A percentile compares a stretch with the other conserved stretches of the same genome.
These are phyloP conservation scores for Ophiostoma angusticollis DNA, from an alignment of 2,329 filamentous ascomycete genomes.

Conservation along the genomic window DNA sequence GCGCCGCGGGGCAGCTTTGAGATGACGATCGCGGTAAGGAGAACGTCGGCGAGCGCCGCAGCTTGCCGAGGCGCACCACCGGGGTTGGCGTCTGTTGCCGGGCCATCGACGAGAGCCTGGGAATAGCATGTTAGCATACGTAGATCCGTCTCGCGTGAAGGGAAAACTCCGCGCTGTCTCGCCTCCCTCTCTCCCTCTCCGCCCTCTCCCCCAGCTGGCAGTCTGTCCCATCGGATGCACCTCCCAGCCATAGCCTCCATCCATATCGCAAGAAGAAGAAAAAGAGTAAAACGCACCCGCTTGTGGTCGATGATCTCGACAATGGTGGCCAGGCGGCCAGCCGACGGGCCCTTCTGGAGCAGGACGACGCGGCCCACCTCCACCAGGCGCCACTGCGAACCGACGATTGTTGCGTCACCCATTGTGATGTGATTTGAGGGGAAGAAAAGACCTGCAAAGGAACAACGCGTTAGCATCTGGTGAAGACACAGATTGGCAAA, in stretches of 20 bases:
- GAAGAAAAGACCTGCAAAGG: conserved; percentile 7
- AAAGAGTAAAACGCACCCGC: conserved; percentile 65
- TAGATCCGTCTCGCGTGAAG: no score
- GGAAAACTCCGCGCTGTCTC: neutral
- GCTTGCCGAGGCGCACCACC: conserved; percentile 71
- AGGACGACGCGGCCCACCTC: conserved; percentile 97
- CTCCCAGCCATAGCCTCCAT: no score
- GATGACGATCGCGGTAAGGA: conserved; percentile 83
- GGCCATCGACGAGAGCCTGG: conserved; percentile 92
- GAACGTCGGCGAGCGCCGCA: conserved; percentile 65
- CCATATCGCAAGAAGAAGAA: no score
- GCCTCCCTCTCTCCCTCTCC: neutral
- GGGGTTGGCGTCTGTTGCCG: conserved; percentile 66
- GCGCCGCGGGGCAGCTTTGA: conserved; percentile 73
- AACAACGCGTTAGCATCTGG: neutral
- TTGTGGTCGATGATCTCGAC: conserved; percentile 99
- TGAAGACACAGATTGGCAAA: no score
- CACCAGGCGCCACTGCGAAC: conserved; percentile 85
- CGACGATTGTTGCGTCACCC: conserved; percentile 71
- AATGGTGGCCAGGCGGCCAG: conserved; percentile 80
- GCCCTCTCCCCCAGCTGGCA: neutral
- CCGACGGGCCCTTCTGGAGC: conserved; percentile 68
- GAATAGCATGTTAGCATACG: conserved; percentile 2
- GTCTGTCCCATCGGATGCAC: neutral
- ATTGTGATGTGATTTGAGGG: conserved; percentile 44